phyloP scores from a whole-genome alignment of 192 early-diverging fungal genomes.

The Dispira parvispora region DNA sequence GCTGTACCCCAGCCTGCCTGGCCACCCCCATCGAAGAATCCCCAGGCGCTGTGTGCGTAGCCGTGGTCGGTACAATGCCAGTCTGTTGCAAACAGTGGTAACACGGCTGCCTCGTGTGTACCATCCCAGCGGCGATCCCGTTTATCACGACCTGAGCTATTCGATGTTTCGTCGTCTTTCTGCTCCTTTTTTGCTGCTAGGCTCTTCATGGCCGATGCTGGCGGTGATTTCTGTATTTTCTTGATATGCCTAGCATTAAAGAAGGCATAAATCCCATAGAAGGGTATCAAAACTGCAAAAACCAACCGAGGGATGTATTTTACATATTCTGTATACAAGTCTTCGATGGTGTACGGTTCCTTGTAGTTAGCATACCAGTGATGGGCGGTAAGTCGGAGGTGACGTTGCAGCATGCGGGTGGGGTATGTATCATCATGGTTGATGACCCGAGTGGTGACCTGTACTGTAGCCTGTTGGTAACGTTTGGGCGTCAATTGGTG shows the following conservation, averaged over 20 bases:
- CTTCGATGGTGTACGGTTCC: constrained; percentile 19
- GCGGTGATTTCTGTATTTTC: not conserved
- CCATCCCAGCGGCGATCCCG: not conserved
- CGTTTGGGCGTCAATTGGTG: constrained; percentile 34
- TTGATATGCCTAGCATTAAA: not conserved
- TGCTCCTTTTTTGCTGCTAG: not conserved
- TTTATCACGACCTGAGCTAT: not conserved
- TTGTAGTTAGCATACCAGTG: constrained; percentile 31
- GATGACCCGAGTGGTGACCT: constrained; percentile 26
- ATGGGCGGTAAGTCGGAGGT: constrained; percentile 25
- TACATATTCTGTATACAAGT: not conserved
- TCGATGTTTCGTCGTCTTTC: not conserved
- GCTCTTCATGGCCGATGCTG: not conserved
- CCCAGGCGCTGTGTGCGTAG: not conserved
- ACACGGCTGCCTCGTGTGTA: not conserved
- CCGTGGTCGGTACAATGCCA: not conserved
- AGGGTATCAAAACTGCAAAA: not conserved
- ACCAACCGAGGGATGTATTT: not conserved
- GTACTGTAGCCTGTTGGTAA: constrained; percentile 35
- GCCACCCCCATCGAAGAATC: not conserved
- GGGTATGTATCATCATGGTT: constrained; percentile 47
- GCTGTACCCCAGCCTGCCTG: not conserved
- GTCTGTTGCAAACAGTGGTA: not conserved
- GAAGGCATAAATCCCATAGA: not conserved
- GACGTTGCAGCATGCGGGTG: constrained; percentile 17